phyloP scores from a whole-genome alignment of 2,329 filamentous ascomycete species.

The Zymoseptoria passerinii region DNA sequence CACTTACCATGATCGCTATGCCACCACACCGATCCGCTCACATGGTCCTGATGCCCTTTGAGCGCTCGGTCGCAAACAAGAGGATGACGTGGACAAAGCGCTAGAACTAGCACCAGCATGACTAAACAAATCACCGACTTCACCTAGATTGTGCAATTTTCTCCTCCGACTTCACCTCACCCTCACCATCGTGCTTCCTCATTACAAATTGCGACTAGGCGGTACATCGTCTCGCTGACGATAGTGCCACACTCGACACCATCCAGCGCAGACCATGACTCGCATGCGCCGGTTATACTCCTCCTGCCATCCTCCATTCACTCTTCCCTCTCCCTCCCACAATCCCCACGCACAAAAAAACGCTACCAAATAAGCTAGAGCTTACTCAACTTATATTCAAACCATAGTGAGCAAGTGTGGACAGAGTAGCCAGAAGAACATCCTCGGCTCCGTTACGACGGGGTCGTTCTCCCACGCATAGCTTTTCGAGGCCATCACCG shows the following conservation, averaged over 20 bases:
- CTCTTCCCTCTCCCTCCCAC: background rate
- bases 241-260: background rate
- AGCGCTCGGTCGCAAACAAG: background rate
- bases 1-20: background rate
- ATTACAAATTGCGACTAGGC: background rate
- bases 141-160: background rate
- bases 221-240: background rate
- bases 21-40: background rate
- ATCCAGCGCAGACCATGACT: background rate
- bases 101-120: background rate
- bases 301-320: background rate
- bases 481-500: constrained; percentile 12
- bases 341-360: constrained; percentile 7
- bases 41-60: background rate
- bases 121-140: background rate
- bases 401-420: constrained; percentile 21
- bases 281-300: background rate
- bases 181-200: background rate
- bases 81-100: background rate
- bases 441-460: constrained; percentile 11
- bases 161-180: background rate
- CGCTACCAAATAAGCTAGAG: constrained; percentile 23
- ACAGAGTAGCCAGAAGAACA: constrained; percentile 25
- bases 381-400: constrained; percentile 16
- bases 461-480: constrained; percentile 13